Evolutionary conservation across 2,329 filamentous ascomycete species (phyloP).

Genomic region (Exophiala oligosperma): DNA sequence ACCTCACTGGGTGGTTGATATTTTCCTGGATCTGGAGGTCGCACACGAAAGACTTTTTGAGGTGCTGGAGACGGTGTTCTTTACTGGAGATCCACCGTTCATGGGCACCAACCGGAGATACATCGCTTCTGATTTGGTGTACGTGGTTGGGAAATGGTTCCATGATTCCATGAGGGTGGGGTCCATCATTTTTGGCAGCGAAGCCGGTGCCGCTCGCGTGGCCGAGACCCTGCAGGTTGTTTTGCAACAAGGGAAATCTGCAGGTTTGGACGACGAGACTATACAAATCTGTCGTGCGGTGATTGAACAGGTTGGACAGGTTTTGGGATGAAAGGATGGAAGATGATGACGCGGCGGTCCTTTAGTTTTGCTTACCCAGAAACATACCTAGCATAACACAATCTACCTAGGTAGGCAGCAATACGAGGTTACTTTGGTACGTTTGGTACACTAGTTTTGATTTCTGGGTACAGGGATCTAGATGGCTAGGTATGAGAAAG

Average conservation of each 20-base stretch:
- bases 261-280: constrained; percentile 40
- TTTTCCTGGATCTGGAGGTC: constrained; percentile 64
- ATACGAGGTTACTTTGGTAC: too few relatives aligned
- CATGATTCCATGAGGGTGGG: constrained; percentile 56
- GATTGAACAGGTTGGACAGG: constrained; percentile 35
- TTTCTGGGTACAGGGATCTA: too few relatives aligned
- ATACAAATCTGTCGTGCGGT: constrained; percentile 37
- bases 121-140: constrained; percentile 63
- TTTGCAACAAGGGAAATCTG: constrained; percentile 19
- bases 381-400: too few relatives aligned
- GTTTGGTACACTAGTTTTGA: too few relatives aligned
- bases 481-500: too few relatives aligned
- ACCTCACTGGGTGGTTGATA: constrained; percentile 62
- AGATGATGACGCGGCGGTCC: too few relatives aligned
- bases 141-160: constrained; percentile 63
- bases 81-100: constrained; percentile 66
- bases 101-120: constrained; percentile 56
- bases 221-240: constrained; percentile 41
- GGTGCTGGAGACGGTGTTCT: constrained; percentile 66
- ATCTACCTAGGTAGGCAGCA: too few relatives aligned
- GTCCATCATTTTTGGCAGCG: constrained; percentile 59
- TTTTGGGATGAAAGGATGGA: constrained; percentile 13
- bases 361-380: too few relatives aligned
- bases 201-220: constrained; percentile 55
- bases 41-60: constrained; percentile 62